Conservation (phyloP, 768 basidiomycete genomes). For the Guyanaporus albipodus region DNA sequence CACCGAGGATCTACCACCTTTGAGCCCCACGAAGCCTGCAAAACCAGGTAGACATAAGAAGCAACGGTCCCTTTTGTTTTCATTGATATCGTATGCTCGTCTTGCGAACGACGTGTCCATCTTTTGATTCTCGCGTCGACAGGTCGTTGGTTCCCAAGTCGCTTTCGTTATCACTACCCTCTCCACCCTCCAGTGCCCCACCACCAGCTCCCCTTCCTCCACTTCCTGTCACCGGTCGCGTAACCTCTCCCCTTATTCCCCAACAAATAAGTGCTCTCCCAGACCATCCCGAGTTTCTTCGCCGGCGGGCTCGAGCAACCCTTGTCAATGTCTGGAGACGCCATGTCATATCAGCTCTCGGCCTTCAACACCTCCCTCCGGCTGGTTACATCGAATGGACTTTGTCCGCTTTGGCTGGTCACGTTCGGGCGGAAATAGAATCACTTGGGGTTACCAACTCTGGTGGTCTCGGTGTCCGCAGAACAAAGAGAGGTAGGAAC, state of each 20-base stretch:
- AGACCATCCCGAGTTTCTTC: conserved; percentile 33
- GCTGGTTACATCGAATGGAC: conserved; percentile 33
- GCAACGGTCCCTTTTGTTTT: conserved; percentile 66
- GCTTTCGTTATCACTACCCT: conserved; percentile 20
- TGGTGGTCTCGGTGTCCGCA: background rate
- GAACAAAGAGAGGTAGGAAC: conserved; percentile 20
- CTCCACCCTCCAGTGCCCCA: conserved; percentile 23
- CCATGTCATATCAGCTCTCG: conserved; percentile 54
- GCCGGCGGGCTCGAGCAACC: conserved; percentile 59
- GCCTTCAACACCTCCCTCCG: conserved; percentile 28
- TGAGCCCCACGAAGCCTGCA: conserved; percentile 23
- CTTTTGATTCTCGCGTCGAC: conserved; percentile 3
- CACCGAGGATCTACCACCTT: conserved; percentile 14
- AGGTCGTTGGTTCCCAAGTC: conserved; percentile 33
- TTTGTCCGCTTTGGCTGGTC: conserved; percentile 27
- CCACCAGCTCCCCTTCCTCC: conserved; percentile 30
- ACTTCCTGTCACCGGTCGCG: conserved; percentile 25
- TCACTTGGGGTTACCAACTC: conserved; percentile 5
- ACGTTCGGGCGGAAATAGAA: conserved; percentile 17
- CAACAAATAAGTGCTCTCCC: conserved; percentile 7
- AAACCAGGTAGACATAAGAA: conserved; percentile 57
- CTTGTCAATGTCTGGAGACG: conserved; percentile 65
- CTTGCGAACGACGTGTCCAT: background rate
- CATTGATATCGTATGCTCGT: conserved; percentile 52
- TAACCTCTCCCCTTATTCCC: conserved; percentile 27